Evolutionary conservation across 768 basidiomycete genomes (phyloP), one percentile per base, ranked within the genome.

Genomic region (Clavulina sp.): DNA sequence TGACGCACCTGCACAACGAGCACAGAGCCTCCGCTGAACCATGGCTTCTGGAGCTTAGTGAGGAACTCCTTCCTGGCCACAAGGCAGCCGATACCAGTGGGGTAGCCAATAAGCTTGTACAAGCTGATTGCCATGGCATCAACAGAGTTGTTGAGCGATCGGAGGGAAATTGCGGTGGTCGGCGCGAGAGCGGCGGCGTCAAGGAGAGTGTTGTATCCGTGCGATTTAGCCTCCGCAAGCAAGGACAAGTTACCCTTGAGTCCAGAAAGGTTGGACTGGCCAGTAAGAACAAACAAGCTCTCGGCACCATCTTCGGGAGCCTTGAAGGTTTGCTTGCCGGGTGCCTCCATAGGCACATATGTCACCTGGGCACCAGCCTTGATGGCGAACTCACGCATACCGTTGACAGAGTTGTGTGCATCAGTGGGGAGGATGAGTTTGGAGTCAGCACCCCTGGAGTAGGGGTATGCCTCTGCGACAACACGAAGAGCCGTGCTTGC

Each of bases 71-170:
- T 77, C 61, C 78, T 81, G 41, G 81, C 78, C 28, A 89, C 63
- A 3, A 89, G 69, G 9, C 84, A 84, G 32, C 86, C 85, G 41
- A 87, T 75, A 5, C 85, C 85, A 0, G 84, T 87, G 6, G 85
- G 85, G 58, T 78, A 88, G 31, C 85, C 85, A 56, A 86, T 84
- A 81, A 88, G 86, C 58, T 89, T 89, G 66, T 89, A 89, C 59
- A 88, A 86, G 41, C 81, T 84, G 50, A 89, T 60, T 0, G 78
- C 84, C 73, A 86, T 77, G 1, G 84, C 85, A 62, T 89, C 86
- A 7, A 85, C 79, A 3, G 78, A 29, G 70, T 72, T 49, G 79
- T 73, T 1, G 73, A 46, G 24, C 13, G 16, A 16, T 1, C 43
- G 63, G 16, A 89, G 68, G 9, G 81, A 81, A 51, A 88, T 72